Conservation (phyloP, 768 basidiomycete genomes). For the Leccinum subtestaceum region DNA sequence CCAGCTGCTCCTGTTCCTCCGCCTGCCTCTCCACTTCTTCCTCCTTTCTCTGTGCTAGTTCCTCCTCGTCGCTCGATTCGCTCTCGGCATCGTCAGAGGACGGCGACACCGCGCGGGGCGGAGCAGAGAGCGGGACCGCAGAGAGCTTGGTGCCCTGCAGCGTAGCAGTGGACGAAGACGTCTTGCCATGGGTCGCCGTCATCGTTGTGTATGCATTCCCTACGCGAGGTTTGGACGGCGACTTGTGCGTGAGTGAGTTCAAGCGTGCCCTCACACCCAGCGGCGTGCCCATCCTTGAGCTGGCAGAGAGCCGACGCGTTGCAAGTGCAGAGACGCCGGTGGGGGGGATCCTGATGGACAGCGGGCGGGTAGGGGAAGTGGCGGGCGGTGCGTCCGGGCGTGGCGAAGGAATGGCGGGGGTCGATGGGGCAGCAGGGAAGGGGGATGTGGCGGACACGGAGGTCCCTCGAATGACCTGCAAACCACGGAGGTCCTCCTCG, state of each 20-base stretch:
- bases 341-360: conserved; percentile 28
- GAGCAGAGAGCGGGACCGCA: conserved; percentile 18
- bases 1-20: conserved; percentile 67
- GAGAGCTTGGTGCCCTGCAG: conserved; percentile 48
- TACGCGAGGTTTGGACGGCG: conserved; percentile 35
- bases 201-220: conserved; percentile 2
- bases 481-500: conserved; percentile 78
- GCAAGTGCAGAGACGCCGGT: conserved; percentile 5
- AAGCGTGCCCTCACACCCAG: conserved; percentile 68
- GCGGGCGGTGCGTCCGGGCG: conserved; percentile 15
- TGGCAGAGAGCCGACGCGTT: conserved; percentile 33
- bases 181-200: conserved; percentile 38
- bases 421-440: conserved; percentile 15
- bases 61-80: conserved; percentile 62
- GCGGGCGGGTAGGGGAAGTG: conserved; percentile 5
- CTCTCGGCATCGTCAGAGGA: conserved; percentile 50
- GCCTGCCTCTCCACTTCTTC: conserved; percentile 66
- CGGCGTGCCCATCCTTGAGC: conserved; percentile 50
- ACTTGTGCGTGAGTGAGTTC: conserved; percentile 60
- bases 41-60: conserved; percentile 49
- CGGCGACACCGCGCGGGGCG: conserved; percentile 46
- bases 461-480: conserved; percentile 68
- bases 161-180: conserved; percentile 67
- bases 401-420: conserved; percentile 9
- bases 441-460: conserved; percentile 39